Conservation (phyloP, 2,329 filamentous ascomycete species). For the Chrysoporthe deuterocubensis region DNA sequence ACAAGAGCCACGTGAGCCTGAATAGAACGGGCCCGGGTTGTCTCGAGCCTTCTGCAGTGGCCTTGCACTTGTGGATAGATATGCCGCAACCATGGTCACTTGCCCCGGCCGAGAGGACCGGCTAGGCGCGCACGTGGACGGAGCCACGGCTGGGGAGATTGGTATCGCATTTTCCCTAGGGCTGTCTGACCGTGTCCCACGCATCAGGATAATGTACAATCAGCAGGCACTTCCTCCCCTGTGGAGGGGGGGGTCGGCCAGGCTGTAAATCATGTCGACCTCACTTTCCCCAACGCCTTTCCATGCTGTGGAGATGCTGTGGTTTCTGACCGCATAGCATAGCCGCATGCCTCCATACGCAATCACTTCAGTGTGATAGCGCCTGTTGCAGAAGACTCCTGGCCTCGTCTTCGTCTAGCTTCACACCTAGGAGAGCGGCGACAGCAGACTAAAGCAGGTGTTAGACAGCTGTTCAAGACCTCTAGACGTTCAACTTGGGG, state of each 20-base stretch:
- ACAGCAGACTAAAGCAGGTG: constrained; percentile 29
- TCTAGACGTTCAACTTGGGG: neutral
- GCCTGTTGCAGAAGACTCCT: neutral
- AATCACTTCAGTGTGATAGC: neutral
- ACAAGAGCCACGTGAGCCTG: neutral
- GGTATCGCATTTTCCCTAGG: constrained; percentile 21
- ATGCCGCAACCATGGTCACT: neutral
- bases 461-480: constrained; percentile 16
- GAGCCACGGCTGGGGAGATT: constrained; percentile 8
- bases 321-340: constrained; percentile 6
- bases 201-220: constrained; percentile 24
- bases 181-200: constrained; percentile 19
- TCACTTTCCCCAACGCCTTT: constrained; percentile 18
- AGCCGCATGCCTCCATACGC: neutral
- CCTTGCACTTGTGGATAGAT: neutral
- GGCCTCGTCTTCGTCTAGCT: constrained; percentile 13
- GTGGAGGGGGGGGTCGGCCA: constrained; percentile 1
- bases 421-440: constrained; percentile 59
- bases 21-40: neutral
- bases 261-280: constrained; percentile 9
- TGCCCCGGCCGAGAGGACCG: no score
- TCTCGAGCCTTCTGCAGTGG: neutral
- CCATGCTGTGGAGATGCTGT: constrained; percentile 19
- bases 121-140: neutral
- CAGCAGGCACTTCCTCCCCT: constrained; percentile 10